Conservation (phyloP, 2,329 filamentous ascomycete species). For the Colletotrichum melonis region DNA sequence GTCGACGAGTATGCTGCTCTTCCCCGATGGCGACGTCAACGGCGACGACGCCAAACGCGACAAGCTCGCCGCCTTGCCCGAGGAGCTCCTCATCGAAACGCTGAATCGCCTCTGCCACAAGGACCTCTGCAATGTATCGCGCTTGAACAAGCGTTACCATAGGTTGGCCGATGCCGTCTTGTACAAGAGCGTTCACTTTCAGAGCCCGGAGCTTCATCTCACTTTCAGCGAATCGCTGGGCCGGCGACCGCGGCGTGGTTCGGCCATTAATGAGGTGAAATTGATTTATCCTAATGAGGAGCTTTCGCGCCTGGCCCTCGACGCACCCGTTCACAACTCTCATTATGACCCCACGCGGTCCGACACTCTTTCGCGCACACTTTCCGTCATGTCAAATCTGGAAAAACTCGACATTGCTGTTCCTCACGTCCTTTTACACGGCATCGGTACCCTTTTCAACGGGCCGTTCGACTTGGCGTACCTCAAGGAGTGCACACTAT, state of each 20-base stretch:
- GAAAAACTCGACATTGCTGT: constrained; percentile 59
- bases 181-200: constrained; percentile 59
- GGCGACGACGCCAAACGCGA: neutral
- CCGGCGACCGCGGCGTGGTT: constrained; percentile 58
- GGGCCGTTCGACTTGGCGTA: constrained; percentile 62
- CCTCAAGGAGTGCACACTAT: constrained; percentile 58
- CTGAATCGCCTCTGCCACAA: constrained; percentile 46
- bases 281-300: constrained; percentile 58
- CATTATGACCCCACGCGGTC: constrained; percentile 46
- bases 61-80: constrained; percentile 40
- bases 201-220: constrained; percentile 59
- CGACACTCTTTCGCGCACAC: constrained; percentile 57
- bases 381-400: constrained; percentile 62
- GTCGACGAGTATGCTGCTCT: constrained; percentile 9
- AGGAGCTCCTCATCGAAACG: constrained; percentile 52
- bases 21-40: constrained; percentile 1
- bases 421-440: constrained; percentile 54
- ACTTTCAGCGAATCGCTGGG: constrained; percentile 60
- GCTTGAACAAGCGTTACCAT: constrained; percentile 55
- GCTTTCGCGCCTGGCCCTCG: constrained; percentile 53
- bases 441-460: constrained; percentile 61
- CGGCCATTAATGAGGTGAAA: constrained; percentile 56
- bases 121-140: constrained; percentile 56
- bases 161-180: constrained; percentile 58
- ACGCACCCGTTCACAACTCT: constrained; percentile 48